Base-by-base conservation (phyloP, 2,329 filamentous ascomycete genomes). In the Neocatenulostroma microsporum region DNA sequence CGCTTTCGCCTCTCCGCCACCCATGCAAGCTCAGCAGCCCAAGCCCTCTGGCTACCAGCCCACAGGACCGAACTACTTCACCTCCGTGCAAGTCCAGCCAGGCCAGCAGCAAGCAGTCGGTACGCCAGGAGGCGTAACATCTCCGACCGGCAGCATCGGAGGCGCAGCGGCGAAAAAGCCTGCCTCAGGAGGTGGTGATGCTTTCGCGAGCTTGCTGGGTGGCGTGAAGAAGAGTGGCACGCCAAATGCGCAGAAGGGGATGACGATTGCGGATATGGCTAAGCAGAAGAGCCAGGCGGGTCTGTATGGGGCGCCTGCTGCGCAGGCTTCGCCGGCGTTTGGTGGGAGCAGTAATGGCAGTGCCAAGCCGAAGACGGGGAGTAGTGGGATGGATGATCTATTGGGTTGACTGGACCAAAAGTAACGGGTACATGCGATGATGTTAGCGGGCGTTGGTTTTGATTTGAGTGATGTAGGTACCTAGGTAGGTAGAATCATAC, bases 221-320 rank as follows among this genome's bases (percentile, higher is more conserved):
- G 73, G 81, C 41, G 37, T 55, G 26, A 61, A 60, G 48, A 59
- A 56, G 80, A 64, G 73, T 1, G 70, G 64, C 42, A 73, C 78
- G 2, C 69, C 73, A 10, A n/a, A n/a, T n/a, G 69, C 67, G 8
- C 67, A 72, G 36, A 72, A 79, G 40, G 82, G 82, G 1, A 80
- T 86, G 34, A 88, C 88, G 37, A 74, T 98, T 65, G 88, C 87
- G 20, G 88, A 94, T 60, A 77, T 98, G 62, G 89, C 88, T n/a
- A 95, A 95, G 70, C 87, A 95, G 64, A 95, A 96, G 73, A 91
- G 87, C 40, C 87, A 80, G 51, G 87, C 88, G 12, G 87, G 88
- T 6, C 85, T 98, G 46, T 98, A 93, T 87, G 91, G 89, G 13
- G 75, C 84, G 1, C 72, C 82, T 12, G 78, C 48, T 45, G 58